These are phyloP conservation scores for Candida ficus DNA, from an alignment of 805 yeast genomes.

Conservation along the genomic window DNA sequence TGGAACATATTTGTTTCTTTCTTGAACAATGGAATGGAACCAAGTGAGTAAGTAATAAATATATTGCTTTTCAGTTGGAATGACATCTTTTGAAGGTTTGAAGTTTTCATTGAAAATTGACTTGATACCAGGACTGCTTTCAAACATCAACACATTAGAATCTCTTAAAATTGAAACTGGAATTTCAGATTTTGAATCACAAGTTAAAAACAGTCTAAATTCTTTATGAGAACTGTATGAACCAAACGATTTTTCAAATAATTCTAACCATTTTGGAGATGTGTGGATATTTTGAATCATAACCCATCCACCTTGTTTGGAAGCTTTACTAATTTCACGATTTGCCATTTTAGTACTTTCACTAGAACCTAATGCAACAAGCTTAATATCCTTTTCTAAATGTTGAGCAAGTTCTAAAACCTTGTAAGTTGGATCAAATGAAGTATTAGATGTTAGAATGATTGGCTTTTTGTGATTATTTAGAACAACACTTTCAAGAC, in stretches of 20 bases:
- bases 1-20: slow-evolving; percentile 55
- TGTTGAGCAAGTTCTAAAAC: slow-evolving; percentile 41
- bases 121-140: slow-evolving; percentile 57
- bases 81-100: slow-evolving; percentile 15
- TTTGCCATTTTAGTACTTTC: slow-evolving; percentile 61
- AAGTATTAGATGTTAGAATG: slow-evolving; percentile 53
- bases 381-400: slow-evolving; percentile 25
- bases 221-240: slow-evolving; percentile 23
- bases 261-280: slow-evolving; percentile 57
- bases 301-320: slow-evolving; percentile 60
- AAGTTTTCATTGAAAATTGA: slow-evolving; percentile 30
- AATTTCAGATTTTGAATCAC: slow-evolving; percentile 41
- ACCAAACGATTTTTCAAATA: slow-evolving; percentile 43
- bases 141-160: slow-evolving; percentile 54
- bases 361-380: slow-evolving; percentile 68
- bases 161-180: slow-evolving; percentile 53
- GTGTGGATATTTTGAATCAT: slow-evolving; percentile 78
- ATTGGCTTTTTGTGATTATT: slow-evolving; percentile 31
- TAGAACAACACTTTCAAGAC: slow-evolving; percentile 25
- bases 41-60: slow-evolving; percentile 55
- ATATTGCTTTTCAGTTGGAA: slow-evolving; percentile 41
- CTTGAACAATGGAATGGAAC: slow-evolving; percentile 63
- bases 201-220: slow-evolving; percentile 63
- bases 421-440: slow-evolving; percentile 60
- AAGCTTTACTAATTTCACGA: slow-evolving; percentile 41